Evolutionary conservation across 2,329 filamentous ascomycete species (phyloP).

Genomic region (Fusarium sp.): DNA sequence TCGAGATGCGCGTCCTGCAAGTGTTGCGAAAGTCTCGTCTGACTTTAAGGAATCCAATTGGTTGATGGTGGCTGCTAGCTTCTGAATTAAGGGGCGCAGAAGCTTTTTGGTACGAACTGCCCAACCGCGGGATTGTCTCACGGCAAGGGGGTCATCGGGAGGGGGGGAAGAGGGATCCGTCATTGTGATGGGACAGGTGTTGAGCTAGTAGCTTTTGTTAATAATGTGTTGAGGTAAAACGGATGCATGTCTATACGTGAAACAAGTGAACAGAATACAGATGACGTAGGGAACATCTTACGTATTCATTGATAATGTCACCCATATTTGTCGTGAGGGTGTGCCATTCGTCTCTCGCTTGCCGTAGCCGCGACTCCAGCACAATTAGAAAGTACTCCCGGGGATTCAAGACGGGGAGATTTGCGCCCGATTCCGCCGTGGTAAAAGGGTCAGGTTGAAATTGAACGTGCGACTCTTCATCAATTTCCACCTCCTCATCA

Average conservation of each 20-base stretch:
- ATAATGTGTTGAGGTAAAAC: background rate
- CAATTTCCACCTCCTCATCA: background rate
- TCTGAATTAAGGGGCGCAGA: background rate
- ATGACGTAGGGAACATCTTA: background rate
- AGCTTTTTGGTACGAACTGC: background rate
- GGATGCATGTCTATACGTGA: background rate
- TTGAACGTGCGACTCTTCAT: background rate
- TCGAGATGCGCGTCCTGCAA: background rate
- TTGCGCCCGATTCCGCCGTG: background rate
- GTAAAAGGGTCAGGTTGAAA: background rate
- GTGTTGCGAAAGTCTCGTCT: background rate
- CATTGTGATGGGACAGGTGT: background rate
- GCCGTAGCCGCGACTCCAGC: background rate
- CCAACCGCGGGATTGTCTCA: background rate
- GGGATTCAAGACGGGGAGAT: background rate
- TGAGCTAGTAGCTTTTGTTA: background rate
- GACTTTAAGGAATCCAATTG: background rate
- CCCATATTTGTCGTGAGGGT: background rate
- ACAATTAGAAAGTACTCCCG: background rate
- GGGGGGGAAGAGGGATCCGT: background rate
- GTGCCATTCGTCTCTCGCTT: background rate
- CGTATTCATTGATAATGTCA: background rate
- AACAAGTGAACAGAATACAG: background rate
- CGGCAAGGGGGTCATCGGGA: background rate
- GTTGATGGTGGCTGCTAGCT: background rate